Evolutionary conservation across 2,329 filamentous ascomycete species (phyloP).

Genomic region (Alternaria sp.): DNA sequence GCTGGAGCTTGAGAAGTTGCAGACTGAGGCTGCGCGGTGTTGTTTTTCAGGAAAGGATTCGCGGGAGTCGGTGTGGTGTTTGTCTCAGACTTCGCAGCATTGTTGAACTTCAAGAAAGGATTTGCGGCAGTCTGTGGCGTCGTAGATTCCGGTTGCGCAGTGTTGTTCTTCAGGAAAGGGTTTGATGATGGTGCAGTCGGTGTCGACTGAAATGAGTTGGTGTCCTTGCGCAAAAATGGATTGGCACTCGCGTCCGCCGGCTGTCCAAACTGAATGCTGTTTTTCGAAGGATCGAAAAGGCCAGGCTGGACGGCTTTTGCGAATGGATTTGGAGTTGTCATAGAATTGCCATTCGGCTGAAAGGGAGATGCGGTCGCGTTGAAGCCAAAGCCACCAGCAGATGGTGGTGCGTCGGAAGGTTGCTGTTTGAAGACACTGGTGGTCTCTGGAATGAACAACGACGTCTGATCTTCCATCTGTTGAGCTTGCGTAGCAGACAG

Average conservation of each 20-base stretch:
- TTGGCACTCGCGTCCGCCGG: constrained; percentile 10
- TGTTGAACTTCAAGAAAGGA: constrained; percentile 12
- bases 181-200: constrained; percentile 1
- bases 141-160: background rate
- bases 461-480: constrained; percentile 33
- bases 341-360: constrained; percentile 11
- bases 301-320: constrained; percentile 29
- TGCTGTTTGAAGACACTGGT: constrained; percentile 21
- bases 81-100: background rate
- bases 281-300: constrained; percentile 37
- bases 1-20: background rate
- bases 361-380: constrained; percentile 31
- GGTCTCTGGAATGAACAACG: constrained; percentile 51
- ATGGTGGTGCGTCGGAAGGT: background rate
- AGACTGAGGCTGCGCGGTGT: background rate
- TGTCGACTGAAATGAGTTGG: background rate
- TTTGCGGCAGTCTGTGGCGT: constrained; percentile 4
- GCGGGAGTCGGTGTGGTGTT: background rate
- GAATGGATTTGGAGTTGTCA: constrained; percentile 19
- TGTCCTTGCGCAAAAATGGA: constrained; percentile 15
- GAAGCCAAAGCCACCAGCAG: background rate
- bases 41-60: constrained; percentile 8
- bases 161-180: constrained; percentile 11
- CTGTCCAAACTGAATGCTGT: constrained; percentile 35
- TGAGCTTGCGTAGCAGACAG: constrained; percentile 53